Evolutionary conservation across 768 basidiomycete genomes (phyloP).

Genomic region (Candolleomyces efflorescens): DNA sequence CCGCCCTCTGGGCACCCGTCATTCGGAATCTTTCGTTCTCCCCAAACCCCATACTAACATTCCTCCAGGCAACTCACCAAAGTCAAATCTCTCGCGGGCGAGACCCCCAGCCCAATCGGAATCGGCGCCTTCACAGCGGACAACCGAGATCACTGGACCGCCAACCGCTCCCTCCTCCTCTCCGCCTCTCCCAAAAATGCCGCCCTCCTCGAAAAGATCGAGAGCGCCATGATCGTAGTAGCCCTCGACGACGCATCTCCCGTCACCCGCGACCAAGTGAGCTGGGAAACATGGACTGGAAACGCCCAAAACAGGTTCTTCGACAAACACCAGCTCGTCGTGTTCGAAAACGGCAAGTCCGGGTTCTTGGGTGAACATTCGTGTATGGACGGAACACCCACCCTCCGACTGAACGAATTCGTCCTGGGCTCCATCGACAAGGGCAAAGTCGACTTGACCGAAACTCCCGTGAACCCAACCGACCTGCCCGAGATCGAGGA

Average conservation of each 20-base stretch:
- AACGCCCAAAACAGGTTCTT: constrained; percentile 90
- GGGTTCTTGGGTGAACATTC: constrained; percentile 90
- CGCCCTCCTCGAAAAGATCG: constrained; percentile 69
- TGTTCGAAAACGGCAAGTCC: constrained; percentile 92
- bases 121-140: constrained; percentile 87
- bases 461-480: constrained; percentile 27
- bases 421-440: constrained; percentile 70
- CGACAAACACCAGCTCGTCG: constrained; percentile 95
- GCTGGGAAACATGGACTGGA: constrained; percentile 84
- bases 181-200: constrained; percentile 62
- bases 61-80: constrained; percentile 55
- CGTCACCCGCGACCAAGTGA: constrained; percentile 74
- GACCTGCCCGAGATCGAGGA: constrained; percentile 58
- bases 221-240: constrained; percentile 85
- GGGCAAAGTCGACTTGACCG: constrained; percentile 74
- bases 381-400: constrained; percentile 94
- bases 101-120: constrained; percentile 34
- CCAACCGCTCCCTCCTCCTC: constrained; percentile 61
- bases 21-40: no score
- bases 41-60: neutral
- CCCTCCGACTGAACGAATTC: constrained; percentile 94
- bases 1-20: no score
- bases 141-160: constrained; percentile 87
- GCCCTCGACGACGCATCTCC: constrained; percentile 83
- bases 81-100: constrained; percentile 62